Conservation (phyloP, 129 eudicot species). For the Tagetes erecta region DNA sequence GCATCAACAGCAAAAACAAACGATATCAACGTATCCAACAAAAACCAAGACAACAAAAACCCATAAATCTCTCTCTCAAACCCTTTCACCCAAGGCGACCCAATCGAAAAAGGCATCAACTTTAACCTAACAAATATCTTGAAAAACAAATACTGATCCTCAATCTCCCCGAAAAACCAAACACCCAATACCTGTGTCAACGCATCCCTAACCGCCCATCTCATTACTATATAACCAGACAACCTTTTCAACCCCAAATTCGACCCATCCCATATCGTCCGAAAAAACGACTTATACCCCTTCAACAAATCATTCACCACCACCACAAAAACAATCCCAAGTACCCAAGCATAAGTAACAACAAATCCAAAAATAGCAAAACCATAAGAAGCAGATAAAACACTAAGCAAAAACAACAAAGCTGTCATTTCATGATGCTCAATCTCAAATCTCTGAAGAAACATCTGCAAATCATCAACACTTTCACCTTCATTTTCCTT, state of each 20-base stretch:
- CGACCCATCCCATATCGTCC: slow-evolving; percentile 80
- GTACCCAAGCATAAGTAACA: slow-evolving; percentile 83
- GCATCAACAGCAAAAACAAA: slow-evolving; percentile 82
- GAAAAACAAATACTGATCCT: slow-evolving; percentile 87
- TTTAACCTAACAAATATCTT: slow-evolving; percentile 90
- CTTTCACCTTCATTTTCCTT: slow-evolving; percentile 28
- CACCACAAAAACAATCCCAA: slow-evolving; percentile 67
- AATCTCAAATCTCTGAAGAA: slow-evolving; percentile 65
- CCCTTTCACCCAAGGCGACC: slow-evolving; percentile 67
- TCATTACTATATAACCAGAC: slow-evolving; percentile 78
- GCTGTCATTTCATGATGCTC: slow-evolving; percentile 69
- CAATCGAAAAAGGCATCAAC: slow-evolving; percentile 87
- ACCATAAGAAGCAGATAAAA: slow-evolving; percentile 76
- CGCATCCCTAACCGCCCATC: slow-evolving; percentile 95
- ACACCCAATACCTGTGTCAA: slow-evolving; percentile 79
- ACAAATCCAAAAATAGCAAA: slow-evolving; percentile 77
- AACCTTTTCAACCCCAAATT: slow-evolving; percentile 71
- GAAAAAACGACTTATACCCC: slow-evolving; percentile 50
- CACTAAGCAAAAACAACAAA: slow-evolving; percentile 57
- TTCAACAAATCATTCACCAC: slow-evolving; percentile 71
- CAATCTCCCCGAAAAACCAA: slow-evolving; percentile 85
- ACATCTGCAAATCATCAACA: slow-evolving; percentile 50
- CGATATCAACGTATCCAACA: slow-evolving; percentile 65
- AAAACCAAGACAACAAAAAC: slow-evolving; percentile 70
- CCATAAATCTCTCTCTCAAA: slow-evolving; percentile 67